Base-by-base conservation (phyloP, 495 filamentous ascomycete species). In the Penicillium crystallinum region DNA sequence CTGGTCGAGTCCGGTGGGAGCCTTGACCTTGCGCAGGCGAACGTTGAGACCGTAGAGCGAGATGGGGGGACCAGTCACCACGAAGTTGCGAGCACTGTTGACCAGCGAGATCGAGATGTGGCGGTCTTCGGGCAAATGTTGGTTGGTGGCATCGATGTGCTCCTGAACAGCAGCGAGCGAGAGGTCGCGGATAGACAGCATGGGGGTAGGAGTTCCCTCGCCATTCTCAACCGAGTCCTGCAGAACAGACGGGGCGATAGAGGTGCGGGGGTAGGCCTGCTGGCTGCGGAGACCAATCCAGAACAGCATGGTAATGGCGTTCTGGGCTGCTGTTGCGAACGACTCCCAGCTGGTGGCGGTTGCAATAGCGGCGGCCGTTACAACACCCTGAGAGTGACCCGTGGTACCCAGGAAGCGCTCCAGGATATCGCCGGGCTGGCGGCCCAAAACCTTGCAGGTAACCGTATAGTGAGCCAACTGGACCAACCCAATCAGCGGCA, bases 251-350 rank as follows among this genome's bases (percentile, higher is more conserved):
- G 95, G 95, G n/a, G 91, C 86, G 46, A 99, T 77, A 1, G 95
- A 97, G 2, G 95, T 97, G 45, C 84, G 83, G 39, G 95, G 95
- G 62, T 96, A 99, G 1, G 90, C 91, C 66, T 99, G 95, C 65
- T 99, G 95, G 67, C 92, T 96, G 57, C 95, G 88, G n/a, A 91
- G 82, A 56, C 95, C 95, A 57, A 99, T 97, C 95, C 93, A 99
- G 76, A 99, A 99, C n/a, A 99, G 86, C 52, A 95, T 87, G 6
- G 86, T 95, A 49, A 99, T 73, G 2, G 91, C 87, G 61, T 87
- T 80, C 45, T 79, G 86, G 30, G 90, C 78, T 29, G 85, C 79
- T 59, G 87, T 81, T 33, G 88, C 81, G 60, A 95, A 97, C 2
- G 86, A 87, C 53, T 95, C 88, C 95, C 95, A 97, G 38, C 81